Evolutionary conservation across 139 green algal species (phyloP).

Genomic region (Chlamydomonas sp.): DNA sequence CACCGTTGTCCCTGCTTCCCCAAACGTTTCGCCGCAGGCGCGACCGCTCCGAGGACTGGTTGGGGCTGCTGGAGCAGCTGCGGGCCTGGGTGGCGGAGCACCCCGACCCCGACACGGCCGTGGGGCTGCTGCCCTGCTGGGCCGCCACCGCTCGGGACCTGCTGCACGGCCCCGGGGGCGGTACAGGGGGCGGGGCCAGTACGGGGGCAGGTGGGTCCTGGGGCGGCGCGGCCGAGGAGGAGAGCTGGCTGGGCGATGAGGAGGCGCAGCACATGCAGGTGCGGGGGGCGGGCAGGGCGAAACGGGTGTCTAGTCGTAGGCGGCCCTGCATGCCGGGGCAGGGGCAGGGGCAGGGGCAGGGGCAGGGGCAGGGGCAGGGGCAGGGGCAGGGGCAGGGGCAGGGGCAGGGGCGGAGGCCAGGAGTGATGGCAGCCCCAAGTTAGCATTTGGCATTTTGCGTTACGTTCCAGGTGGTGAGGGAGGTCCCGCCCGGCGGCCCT

Average conservation of each 20-base stretch:
- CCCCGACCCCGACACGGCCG: conserved; percentile 9
- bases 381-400: too few relatives aligned
- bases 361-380: too few relatives aligned
- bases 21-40: not conserved
- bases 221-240: not conserved
- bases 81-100: not conserved
- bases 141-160: not conserved
- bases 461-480: too few relatives aligned
- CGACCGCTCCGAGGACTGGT: conserved; percentile 35
- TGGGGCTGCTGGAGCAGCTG: conserved; percentile 18
- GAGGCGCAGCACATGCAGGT: conserved; percentile 26
- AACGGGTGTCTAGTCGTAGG: too few relatives aligned
- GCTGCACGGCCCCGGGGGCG: conserved; percentile 3
- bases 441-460: too few relatives aligned
- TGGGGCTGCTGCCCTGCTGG: not conserved
- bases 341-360: too few relatives aligned
- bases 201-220: not conserved
- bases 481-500: too few relatives aligned
- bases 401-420: too few relatives aligned
- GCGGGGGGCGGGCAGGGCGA: not conserved
- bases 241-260: conserved; percentile 23
- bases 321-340: too few relatives aligned
- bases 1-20: too few relatives aligned
- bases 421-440: too few relatives aligned
- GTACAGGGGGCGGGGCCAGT: not conserved